Conservation (phyloP, 2,329 filamentous ascomycete species). For the Bipolaris sorokiniana region DNA sequence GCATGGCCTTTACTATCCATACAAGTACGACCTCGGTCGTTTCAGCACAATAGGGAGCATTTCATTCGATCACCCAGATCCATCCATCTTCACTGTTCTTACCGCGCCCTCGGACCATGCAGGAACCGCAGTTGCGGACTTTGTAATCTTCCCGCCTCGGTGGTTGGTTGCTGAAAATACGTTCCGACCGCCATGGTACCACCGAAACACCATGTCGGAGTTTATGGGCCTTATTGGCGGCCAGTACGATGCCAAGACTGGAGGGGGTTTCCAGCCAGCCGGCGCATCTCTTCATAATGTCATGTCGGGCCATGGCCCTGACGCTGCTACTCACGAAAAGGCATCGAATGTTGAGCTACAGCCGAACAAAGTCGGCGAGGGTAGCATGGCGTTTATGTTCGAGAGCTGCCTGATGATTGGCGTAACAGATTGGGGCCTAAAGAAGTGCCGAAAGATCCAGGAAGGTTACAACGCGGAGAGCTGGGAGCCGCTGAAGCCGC, state of each 20-base stretch:
- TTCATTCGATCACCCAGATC: slow-evolving; percentile 69
- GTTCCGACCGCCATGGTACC: slow-evolving; percentile 75
- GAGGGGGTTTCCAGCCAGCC: slow-evolving; percentile 65
- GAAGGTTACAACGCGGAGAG: slow-evolving; percentile 79
- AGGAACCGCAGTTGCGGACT: slow-evolving; percentile 67
- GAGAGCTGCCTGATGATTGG: slow-evolving; percentile 72
- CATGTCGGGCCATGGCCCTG: slow-evolving; percentile 74
- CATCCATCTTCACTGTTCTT: slow-evolving; percentile 70
- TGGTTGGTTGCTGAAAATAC: slow-evolving; percentile 74
- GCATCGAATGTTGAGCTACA: slow-evolving; percentile 62
- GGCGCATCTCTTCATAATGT: slow-evolving; percentile 73
- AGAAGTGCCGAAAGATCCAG: slow-evolving; percentile 73
- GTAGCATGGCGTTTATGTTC: slow-evolving; percentile 73
- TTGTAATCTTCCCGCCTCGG: slow-evolving; percentile 74
- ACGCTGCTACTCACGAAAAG: slow-evolving; percentile 64
- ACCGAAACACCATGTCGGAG: slow-evolving; percentile 72
- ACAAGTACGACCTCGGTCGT: slow-evolving; percentile 64
- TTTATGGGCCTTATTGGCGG: slow-evolving; percentile 71
- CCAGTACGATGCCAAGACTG: slow-evolving; percentile 66
- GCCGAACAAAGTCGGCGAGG: slow-evolving; percentile 66
- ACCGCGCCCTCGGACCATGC: slow-evolving; percentile 65
- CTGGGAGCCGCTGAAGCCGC: slow-evolving; percentile 66
- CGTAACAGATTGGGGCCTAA: slow-evolving; percentile 74
- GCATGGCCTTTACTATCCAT: slow-evolving; percentile 72
- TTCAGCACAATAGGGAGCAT: slow-evolving; percentile 64